Evolutionary conservation across 768 basidiomycete genomes (phyloP).

Genomic region (Daedaleopsis nitida): DNA sequence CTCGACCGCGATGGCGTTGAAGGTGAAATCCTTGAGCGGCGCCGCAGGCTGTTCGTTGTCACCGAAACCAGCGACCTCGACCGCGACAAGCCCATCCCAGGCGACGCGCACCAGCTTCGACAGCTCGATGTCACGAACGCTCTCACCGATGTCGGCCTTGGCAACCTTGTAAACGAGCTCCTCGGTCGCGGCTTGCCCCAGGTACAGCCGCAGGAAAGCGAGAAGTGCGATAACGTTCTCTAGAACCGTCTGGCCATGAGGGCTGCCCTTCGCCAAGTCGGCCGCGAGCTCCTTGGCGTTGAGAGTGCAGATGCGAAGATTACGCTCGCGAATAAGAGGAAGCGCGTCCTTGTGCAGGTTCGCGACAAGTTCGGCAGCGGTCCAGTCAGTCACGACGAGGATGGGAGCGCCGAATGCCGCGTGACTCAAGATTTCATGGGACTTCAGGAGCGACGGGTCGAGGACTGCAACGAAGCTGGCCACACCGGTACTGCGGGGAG

Average conservation of each 20-base stretch:
- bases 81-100: conserved; percentile 68
- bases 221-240: conserved; percentile 69
- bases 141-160: conserved; percentile 45
- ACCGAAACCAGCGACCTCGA: conserved; percentile 41
- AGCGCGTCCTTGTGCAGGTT: conserved; percentile 61
- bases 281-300: conserved; percentile 58
- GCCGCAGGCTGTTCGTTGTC: conserved; percentile 22
- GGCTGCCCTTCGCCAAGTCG: conserved; percentile 38
- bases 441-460: conserved; percentile 76
- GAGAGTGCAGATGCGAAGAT: conserved; percentile 59
- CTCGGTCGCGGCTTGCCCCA: conserved; percentile 64
- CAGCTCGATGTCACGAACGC: conserved; percentile 50
- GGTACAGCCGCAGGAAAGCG: conserved; percentile 83
- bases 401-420: conserved; percentile 70
- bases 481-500: conserved; percentile 43
- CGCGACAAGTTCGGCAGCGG: conserved; percentile 66
- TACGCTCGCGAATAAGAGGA: conserved; percentile 49
- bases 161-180: conserved; percentile 54
- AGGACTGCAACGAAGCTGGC: conserved; percentile 76
- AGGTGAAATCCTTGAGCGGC: conserved; percentile 59
- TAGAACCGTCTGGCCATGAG: conserved; percentile 30
- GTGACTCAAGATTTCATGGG: conserved; percentile 69
- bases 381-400: conserved; percentile 77
- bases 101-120: conserved; percentile 55
- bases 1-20: conserved; percentile 76